phyloP scores from a whole-genome alignment of 169 alveolate genomes.

The Condylostoma magnum region DNA sequence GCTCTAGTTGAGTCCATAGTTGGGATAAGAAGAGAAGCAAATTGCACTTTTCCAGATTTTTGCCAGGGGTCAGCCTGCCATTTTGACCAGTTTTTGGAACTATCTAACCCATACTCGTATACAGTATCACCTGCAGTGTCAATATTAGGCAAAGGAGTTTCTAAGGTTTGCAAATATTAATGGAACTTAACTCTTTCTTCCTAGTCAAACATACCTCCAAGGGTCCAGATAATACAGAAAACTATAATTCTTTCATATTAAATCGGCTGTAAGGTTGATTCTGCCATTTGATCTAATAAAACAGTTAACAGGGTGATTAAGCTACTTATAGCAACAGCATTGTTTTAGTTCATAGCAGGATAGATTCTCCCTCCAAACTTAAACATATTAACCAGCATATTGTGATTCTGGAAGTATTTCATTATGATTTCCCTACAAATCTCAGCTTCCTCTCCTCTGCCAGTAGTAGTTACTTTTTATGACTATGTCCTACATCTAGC shows the following conservation, averaged over 20 bases:
- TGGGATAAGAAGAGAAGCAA: constrained; percentile 92
- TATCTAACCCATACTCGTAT: constrained; percentile 79
- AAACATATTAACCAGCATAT: constrained; percentile 20
- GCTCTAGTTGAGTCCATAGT: constrained; percentile 94
- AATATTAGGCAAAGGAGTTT: constrained; percentile 78
- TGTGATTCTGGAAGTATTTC: constrained; percentile 68
- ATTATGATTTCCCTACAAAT: constrained; percentile 64
- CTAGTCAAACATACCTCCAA: constrained; percentile 89
- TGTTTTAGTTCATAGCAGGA: constrained; percentile 87
- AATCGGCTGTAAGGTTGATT: constrained; percentile 64
- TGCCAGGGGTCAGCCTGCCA: constrained; percentile 88
- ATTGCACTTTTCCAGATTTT: constrained; percentile 77
- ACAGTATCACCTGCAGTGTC: constrained; percentile 77
- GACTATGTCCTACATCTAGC: constrained; percentile 53
- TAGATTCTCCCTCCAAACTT: constrained; percentile 57
- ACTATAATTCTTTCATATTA: constrained; percentile 76
- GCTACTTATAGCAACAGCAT: constrained; percentile 77
- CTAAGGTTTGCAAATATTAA: constrained; percentile 62
- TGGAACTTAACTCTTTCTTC: constrained; percentile 89
- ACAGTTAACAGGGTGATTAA: constrained; percentile 84
- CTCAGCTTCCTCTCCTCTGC: constrained; percentile 74
- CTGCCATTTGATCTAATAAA: constrained; percentile 72
- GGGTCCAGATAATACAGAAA: constrained; percentile 88
- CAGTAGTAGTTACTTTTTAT: constrained; percentile 42
- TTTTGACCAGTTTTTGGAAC: constrained; percentile 78